Evolutionary conservation across 768 basidiomycete species (phyloP).

Genomic region (Trametes villosa): DNA sequence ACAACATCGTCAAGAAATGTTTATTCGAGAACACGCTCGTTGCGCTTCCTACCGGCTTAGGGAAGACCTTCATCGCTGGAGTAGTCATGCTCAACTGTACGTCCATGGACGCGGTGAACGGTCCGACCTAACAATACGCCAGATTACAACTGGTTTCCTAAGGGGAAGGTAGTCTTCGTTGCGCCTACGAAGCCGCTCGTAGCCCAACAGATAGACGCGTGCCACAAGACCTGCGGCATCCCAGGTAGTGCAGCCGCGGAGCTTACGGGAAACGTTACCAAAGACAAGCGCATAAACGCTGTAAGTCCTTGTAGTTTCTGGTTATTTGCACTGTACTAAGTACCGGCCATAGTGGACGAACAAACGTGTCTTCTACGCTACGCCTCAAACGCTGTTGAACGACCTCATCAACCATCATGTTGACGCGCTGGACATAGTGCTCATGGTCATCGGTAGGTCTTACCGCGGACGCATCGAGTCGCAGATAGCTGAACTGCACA

Average conservation of each 20-base stretch:
- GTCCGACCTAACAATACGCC: conserved; percentile 11
- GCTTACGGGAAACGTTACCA: conserved; percentile 77
- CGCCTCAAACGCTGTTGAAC: conserved; percentile 91
- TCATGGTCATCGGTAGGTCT: conserved; percentile 81
- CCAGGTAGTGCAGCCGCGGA: conserved; percentile 85
- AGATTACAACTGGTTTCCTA: conserved; percentile 94
- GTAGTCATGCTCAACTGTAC: conserved; percentile 95
- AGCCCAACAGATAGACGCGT: conserved; percentile 92
- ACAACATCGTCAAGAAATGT: conserved; percentile 84
- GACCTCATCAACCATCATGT: conserved; percentile 77
- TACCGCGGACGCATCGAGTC: not conserved
- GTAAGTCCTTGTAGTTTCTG: conserved; percentile 45
- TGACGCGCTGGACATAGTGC: conserved; percentile 78
- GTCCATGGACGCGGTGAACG: conserved; percentile 25
- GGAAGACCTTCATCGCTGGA: conserved; percentile 98
- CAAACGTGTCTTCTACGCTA: conserved; percentile 93
- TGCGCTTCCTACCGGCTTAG: conserved; percentile 92
- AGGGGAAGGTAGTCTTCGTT: conserved; percentile 91
- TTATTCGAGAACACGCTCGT: conserved; percentile 94
- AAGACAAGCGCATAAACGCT: conserved; percentile 55
- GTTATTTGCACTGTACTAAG: not conserved
- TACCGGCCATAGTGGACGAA: conserved; percentile 63
- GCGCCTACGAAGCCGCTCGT: conserved; percentile 97
- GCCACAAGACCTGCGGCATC: conserved; percentile 92
- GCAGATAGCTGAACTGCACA: not conserved